Evolutionary conservation across 768 basidiomycete species (phyloP).

Genomic region (Rhodotorula graminis): DNA sequence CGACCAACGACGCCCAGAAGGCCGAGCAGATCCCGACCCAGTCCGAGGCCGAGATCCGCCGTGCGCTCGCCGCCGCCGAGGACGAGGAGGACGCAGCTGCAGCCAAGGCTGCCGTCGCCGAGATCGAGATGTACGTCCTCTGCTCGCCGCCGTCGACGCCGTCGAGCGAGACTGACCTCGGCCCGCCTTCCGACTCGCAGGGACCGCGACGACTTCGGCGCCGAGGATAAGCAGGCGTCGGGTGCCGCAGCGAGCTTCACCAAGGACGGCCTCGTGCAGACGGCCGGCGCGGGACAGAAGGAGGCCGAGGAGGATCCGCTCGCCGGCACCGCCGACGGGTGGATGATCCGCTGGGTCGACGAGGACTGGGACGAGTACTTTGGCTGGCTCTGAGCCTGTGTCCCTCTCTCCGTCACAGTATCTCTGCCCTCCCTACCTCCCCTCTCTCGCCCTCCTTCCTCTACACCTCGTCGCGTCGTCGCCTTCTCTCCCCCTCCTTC

Average conservation of each 20-base stretch:
- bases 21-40: conserved; percentile 36
- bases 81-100: conserved; percentile 82
- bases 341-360: conserved; percentile 62
- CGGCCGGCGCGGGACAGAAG: conserved; percentile 49
- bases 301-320: conserved; percentile 50
- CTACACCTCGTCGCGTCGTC: too few relatives aligned
- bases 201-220: conserved; percentile 51
- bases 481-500: too few relatives aligned
- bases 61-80: conserved; percentile 75
- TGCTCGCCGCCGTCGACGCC: background rate
- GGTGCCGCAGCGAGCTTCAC: conserved; percentile 43
- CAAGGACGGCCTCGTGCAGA: conserved; percentile 48
- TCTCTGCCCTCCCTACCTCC: too few relatives aligned
- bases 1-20: conserved; percentile 6
- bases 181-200: background rate
- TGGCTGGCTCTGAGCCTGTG: background rate
- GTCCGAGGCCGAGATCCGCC: conserved; percentile 50
- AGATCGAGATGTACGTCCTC: conserved; percentile 59
- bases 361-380: conserved; percentile 46
- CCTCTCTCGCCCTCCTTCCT: too few relatives aligned
- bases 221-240: conserved; percentile 11
- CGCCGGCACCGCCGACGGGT: conserved; percentile 73
- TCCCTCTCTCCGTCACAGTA: too few relatives aligned
- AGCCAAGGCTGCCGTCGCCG: conserved; percentile 73
- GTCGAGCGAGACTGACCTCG: too few relatives aligned